Base-by-base conservation (phyloP, 2,329 filamentous ascomycete genomes). In the Hypoxylon sp. region DNA sequence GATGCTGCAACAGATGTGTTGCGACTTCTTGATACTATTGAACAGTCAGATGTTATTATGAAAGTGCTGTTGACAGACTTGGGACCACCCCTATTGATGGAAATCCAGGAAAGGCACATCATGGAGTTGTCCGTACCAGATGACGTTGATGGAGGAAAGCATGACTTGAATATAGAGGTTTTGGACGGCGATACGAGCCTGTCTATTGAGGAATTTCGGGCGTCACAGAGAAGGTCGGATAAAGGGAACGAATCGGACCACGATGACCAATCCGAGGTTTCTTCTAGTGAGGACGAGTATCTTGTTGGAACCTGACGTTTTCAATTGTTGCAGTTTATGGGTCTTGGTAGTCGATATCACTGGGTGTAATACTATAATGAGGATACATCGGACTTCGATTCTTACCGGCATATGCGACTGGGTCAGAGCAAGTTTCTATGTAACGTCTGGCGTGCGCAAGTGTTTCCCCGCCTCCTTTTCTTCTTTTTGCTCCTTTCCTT, bases 31-130 rank as follows among this genome's bases (percentile, higher is more conserved):
- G 64, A 63, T 25, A 28, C 38, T 11, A 23, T 55, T 4, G 49
- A 60, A 9, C 59, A 60, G 25, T 36, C 53, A 25, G 58, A 59
- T 38, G n/a, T 30, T 14, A 43, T 38, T 9, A 30, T 63, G 6
- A 67, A 67, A 30, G 17, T 63, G 10, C 23, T 67, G 13, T 25
- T 63, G 30, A 67, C 59, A n/a, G 58, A 67, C n/a, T 17, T 52
- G 3, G 59, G 59, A 6, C 32, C 64, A 5, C 49, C 51, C 28
- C 48, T 61, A n/a, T 30, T 59, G 41, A 49, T 53, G 25, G 49
- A 60, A 38, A 17, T 48, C 2, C 41, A 50, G 58, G 49, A 63
- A 41, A 53, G 57, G 32, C 6, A 43, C 14, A 55, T 63, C 25
- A 7, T n/a, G 19, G 36, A 45, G 46, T 41, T 66, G 4, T 59